Percentiles rank a stretch among this genome's conserved stretches.
These are phyloP conservation scores for Pisolithus tinctorius DNA, from an alignment of 768 basidiomycete genomes.

Conservation along the genomic window DNA sequence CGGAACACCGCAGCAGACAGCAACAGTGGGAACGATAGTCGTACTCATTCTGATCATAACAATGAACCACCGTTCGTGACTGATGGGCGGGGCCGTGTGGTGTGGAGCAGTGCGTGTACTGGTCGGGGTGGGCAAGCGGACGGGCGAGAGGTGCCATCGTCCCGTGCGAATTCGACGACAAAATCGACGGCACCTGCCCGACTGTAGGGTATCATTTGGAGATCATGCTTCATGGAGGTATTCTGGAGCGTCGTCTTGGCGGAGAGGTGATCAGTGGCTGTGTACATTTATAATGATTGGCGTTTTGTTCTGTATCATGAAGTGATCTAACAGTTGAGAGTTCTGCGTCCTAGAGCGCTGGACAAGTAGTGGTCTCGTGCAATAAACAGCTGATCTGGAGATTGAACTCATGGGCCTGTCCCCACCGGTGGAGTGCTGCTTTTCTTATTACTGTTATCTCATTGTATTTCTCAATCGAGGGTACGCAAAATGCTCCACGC, in stretches of 20 bases:
- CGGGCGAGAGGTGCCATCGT: conserved; percentile 15
- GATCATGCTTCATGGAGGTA: not conserved
- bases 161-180: conserved; percentile 15
- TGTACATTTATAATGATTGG: not conserved
- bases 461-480: too few species aligned
- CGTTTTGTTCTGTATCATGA: too few species aligned
- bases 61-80: conserved; percentile 51
- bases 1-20: not conserved
- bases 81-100: conserved; percentile 58
- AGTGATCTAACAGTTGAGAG: too few species aligned
- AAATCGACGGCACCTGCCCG: conserved; percentile 4
- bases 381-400: too few species aligned
- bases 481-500: too few species aligned
- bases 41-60: conserved; percentile 26
- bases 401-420: too few species aligned
- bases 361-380: too few species aligned
- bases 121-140: conserved; percentile 14
- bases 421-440: too few species aligned
- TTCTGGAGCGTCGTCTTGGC: not conserved
- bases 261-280: not conserved
- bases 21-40: conserved; percentile 1
- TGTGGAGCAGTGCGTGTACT: conserved; percentile 32
- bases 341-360: too few species aligned
- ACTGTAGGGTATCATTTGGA: not conserved
- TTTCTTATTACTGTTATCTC: too few species aligned